phyloP scores from a whole-genome alignment of 495 filamentous ascomycete genomes.

The Annulohypoxylon stygium region DNA sequence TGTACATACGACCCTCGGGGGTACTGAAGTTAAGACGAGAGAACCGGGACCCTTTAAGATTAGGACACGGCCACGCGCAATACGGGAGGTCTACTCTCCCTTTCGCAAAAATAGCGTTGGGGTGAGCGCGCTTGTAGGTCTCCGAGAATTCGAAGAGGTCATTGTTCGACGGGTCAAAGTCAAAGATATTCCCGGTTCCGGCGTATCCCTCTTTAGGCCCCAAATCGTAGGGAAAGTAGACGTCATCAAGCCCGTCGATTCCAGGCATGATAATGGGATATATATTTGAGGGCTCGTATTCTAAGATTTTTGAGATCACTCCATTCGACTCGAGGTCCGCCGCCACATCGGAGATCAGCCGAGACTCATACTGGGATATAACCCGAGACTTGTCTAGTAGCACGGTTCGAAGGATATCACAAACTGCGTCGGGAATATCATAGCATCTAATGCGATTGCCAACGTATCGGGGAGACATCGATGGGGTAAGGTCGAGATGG shows the following conservation, averaged over 20 bases:
- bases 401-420: not conserved
- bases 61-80: not conserved
- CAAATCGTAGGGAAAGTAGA: not conserved
- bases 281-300: not conserved
- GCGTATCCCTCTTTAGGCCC: not conserved
- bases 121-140: not conserved
- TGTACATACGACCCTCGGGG: not conserved
- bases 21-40: slow-evolving; percentile 1
- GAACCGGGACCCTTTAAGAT: not conserved
- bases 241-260: not conserved
- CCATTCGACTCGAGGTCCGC: not conserved
- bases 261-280: not conserved
- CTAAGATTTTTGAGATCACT: not conserved
- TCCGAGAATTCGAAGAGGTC: not conserved
- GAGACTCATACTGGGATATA: not conserved
- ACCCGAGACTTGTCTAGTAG: not conserved
- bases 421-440: not conserved
- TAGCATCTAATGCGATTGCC: not conserved
- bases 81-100: not conserved
- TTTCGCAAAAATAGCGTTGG: not conserved
- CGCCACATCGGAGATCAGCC: not conserved
- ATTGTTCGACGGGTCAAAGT: not conserved
- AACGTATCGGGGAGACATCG: not conserved
- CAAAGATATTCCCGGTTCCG: not conserved
- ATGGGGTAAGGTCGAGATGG: not conserved